Conservation (phyloP, 1,139 yeast genomes). For the Debaryomyces subglobosus region DNA sequence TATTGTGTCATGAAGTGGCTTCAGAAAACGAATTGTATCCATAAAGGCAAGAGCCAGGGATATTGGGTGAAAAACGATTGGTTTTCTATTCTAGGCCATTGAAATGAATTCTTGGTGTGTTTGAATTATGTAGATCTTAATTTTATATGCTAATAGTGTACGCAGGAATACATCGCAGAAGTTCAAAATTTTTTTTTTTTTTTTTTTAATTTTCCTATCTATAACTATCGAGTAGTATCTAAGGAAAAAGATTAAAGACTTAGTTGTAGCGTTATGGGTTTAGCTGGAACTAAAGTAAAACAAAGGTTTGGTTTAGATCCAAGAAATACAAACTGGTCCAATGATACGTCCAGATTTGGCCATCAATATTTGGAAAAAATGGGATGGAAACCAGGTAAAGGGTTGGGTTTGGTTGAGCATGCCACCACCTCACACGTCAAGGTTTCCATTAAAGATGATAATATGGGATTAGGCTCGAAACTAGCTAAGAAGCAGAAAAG, state of each 20-base stretch:
- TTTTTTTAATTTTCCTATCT: conserved; percentile 1
- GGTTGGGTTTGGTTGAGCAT: conserved; percentile 73
- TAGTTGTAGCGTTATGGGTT: conserved; percentile 61
- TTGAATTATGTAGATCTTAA: background rate
- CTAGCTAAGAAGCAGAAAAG: conserved; percentile 55
- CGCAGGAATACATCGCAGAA: conserved; percentile 1
- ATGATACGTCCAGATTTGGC: conserved; percentile 82
- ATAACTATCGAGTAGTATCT: background rate
- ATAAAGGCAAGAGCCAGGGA: conserved; percentile 45
- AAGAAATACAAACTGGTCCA: conserved; percentile 93
- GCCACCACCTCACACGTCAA: conserved; percentile 79
- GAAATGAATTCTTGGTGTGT: background rate
- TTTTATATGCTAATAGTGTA: background rate
- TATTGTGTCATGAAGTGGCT: conserved; percentile 62
- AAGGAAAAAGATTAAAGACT: background rate
- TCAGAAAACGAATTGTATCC: conserved; percentile 41
- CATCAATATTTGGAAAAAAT: conserved; percentile 77
- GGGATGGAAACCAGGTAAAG: conserved; percentile 94
- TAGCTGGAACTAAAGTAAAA: conserved; percentile 81
- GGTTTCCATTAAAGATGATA: conserved; percentile 79
- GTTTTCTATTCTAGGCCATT: conserved; percentile 47
- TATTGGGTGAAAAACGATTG: conserved; percentile 55
- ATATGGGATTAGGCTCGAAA: conserved; percentile 84
- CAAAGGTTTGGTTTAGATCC: conserved; percentile 94
- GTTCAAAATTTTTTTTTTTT: background rate